Evolutionary conservation across 345 rosid species (phyloP).

Genomic region (Citrus reticulata): DNA sequence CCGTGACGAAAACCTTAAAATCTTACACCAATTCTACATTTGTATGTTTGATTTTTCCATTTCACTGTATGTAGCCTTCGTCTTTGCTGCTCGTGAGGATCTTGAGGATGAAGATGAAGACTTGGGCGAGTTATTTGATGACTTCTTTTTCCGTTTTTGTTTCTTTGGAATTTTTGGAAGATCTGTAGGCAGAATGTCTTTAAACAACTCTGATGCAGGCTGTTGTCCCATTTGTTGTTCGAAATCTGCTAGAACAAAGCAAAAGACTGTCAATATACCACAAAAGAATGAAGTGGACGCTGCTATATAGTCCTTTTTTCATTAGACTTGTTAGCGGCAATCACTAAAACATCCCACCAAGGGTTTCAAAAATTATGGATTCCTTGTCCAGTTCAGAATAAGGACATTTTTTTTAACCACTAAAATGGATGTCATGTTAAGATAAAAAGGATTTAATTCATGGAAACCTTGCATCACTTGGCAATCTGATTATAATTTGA

Average conservation of each 20-base stretch:
- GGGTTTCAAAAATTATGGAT: background rate
- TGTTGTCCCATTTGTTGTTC: constrained; percentile 32
- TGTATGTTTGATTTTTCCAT: constrained; percentile 17
- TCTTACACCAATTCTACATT: constrained; percentile 13
- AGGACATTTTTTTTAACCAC: background rate
- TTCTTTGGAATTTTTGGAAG: constrained; percentile 44
- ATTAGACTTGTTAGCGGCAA: background rate
- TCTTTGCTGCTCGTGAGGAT: constrained; percentile 30
- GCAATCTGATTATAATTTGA: background rate
- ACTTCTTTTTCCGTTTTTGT: constrained; percentile 49
- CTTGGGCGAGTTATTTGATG: constrained; percentile 34
- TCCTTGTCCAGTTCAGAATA: background rate
- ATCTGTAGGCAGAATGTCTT: constrained; percentile 26
- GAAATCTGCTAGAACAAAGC: constrained; percentile 30
- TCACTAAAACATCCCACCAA: background rate
- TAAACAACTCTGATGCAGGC: constrained; percentile 26
- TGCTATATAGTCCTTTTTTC: background rate
- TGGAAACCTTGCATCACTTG: background rate
- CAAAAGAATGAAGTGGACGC: background rate
- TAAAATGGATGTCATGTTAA: background rate
- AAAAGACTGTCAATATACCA: background rate
- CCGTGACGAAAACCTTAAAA: background rate
- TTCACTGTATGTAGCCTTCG: constrained; percentile 26
- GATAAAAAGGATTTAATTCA: background rate
- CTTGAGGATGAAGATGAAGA: constrained; percentile 39